Conservation (phyloP, 139 green algal genomes). For the Klebsormidium nitens region DNA sequence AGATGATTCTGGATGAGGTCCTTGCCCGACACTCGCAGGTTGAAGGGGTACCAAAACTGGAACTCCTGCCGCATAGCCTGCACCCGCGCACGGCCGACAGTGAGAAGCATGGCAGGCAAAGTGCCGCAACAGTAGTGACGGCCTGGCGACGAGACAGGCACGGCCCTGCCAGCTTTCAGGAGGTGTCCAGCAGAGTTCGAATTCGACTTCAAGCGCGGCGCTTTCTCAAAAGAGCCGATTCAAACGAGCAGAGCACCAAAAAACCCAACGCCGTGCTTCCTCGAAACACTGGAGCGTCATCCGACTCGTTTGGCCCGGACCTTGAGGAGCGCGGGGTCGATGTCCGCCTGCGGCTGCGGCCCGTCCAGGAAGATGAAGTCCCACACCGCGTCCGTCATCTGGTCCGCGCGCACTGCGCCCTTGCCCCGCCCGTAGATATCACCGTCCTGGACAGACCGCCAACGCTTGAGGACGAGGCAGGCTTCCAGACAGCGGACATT, state of each 20-base stretch:
- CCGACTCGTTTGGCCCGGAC: too few relatives aligned
- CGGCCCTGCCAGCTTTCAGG: too few relatives aligned
- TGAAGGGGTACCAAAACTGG: constrained; percentile 98
- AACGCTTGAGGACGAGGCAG: too few relatives aligned
- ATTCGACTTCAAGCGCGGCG: too few relatives aligned
- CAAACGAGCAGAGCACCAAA: too few relatives aligned
- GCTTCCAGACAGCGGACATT: too few relatives aligned
- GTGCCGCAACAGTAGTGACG: neutral
- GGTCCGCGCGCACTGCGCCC: constrained; percentile 55
- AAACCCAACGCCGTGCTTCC: too few relatives aligned
- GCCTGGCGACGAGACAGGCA: too few relatives aligned
- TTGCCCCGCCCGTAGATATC: constrained; percentile 80
- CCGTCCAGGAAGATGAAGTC: constrained; percentile 80
- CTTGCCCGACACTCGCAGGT: constrained; percentile 88
- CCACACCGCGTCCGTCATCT: constrained; percentile 86
- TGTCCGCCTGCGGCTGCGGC: constrained; percentile 40
- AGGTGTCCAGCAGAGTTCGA: too few relatives aligned
- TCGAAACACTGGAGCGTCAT: too few relatives aligned
- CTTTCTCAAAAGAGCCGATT: too few relatives aligned
- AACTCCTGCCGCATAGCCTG: constrained; percentile 77
- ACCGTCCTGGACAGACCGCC: constrained; percentile 45
- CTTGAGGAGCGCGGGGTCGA: constrained; percentile 55
- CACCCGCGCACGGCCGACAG: neutral
- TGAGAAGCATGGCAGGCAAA: constrained; percentile 1
- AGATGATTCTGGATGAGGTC: constrained; percentile 99